Evolutionary conservation across 441 rosid genomes (phyloP), one percentile per base, ranked within the genome.

Genomic region (Rhodomyrtus psidioides): DNA sequence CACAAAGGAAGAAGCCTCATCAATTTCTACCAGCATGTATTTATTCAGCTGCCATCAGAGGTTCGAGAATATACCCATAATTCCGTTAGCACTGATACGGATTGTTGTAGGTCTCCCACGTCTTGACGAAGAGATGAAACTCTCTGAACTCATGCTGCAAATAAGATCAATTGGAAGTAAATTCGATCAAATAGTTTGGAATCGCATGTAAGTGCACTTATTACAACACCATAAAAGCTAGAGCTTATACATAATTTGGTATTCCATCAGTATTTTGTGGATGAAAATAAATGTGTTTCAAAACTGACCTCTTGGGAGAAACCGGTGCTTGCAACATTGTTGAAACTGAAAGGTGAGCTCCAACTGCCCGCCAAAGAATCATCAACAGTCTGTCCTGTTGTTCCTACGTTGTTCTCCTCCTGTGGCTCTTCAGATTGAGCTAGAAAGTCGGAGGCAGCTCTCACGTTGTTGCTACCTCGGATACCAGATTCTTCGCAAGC

Each of bases 241-340:
- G 49, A 70, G 14, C 51, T 70, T 39, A 21, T 70, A 39, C 79
- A 70, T 70, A 39, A 70, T 39, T 12, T 15, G 15, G 49, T 70
- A 70, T 70, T 70, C 49, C 39, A 26, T 70, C 6, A 26, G 49
- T 70, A 70, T 70, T 39, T 39, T 39, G 79, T 21, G 49, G 28
- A 81, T 39, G 79, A 81, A 81, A 81, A 10, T 81, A 54, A 15
- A 81, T 81, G 15, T 34, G 21, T 58, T 24, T 86, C 13, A 24
- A 12, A 44, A 81, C 53, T 60, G 54, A 93, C 98, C 91, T 93
- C 96, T 70, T 91, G 90, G 65, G 92, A 87, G 81, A 87, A 88
- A 81, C 84, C 93, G 55, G 85, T 83, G 82, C 85, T 92, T 86
- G 88, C 90, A 44, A 90, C 92, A 85, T 88, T 90, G 91, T 91